A percentile compares a stretch with the other conserved stretches of the same genome.
Conservation (phyloP, 768 basidiomycete species). For the Auriscalpium orientale region DNA sequence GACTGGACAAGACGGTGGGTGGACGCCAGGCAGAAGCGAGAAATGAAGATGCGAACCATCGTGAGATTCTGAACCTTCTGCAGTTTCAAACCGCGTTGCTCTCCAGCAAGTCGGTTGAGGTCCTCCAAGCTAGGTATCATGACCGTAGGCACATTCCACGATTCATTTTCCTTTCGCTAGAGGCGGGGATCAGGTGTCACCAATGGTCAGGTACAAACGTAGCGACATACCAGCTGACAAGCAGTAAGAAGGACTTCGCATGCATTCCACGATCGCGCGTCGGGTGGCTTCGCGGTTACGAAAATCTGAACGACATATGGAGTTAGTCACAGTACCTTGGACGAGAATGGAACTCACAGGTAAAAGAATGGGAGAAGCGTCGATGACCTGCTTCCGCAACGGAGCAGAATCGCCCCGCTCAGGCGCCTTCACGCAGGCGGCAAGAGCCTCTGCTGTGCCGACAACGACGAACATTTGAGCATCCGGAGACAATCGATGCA, state of each 20-base stretch:
- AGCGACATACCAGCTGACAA: conserved; percentile 30
- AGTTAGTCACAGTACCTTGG: background rate
- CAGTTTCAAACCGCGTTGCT: conserved; percentile 2
- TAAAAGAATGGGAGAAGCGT: conserved; percentile 41
- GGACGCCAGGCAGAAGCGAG: background rate
- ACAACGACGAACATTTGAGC: conserved; percentile 40
- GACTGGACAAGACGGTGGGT: conserved; percentile 4
- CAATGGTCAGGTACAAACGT: background rate
- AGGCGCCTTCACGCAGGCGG: conserved; percentile 26
- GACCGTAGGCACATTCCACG: conserved; percentile 7
- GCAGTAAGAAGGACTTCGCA: conserved; percentile 37
- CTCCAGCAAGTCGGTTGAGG: conserved; percentile 1
- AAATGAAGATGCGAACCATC: conserved; percentile 13
- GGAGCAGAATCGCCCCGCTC: conserved; percentile 25
- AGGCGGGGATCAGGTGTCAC: conserved; percentile 1
- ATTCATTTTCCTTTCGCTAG: conserved; percentile 9
- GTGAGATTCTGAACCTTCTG: conserved; percentile 12
- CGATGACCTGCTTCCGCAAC: conserved; percentile 40
- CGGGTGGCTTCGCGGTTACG: conserved; percentile 20
- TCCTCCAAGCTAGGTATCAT: conserved; percentile 6
- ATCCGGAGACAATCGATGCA: conserved; percentile 36
- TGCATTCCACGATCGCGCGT: conserved; percentile 27
- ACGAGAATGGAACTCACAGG: conserved; percentile 31
- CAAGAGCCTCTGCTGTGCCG: conserved; percentile 37
- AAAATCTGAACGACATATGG: conserved; percentile 23